A percentile compares a stretch with the other conserved stretches of the same genome.
phyloP scores from a whole-genome alignment of 2,329 filamentous ascomycete genomes.

The Helminthosporium solani region DNA sequence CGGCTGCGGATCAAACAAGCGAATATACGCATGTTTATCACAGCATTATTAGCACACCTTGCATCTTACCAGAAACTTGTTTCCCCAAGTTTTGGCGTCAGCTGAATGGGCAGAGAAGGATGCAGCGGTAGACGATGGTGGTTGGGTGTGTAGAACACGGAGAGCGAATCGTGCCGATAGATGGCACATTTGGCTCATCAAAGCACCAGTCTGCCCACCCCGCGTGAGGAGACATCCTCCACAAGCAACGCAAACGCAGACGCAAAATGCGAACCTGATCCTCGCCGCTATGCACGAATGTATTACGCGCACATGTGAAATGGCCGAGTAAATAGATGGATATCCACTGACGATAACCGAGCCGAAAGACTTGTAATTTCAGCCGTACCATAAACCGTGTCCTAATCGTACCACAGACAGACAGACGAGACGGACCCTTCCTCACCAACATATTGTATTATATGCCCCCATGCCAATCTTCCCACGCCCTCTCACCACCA shows the following conservation, averaged over 20 bases:
- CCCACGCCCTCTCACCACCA: too few relatives aligned
- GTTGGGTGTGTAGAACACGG: too few relatives aligned
- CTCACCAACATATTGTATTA: not conserved
- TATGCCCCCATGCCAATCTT: too few relatives aligned
- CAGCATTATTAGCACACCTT: slow-evolving; percentile 2
- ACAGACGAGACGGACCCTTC: too few relatives aligned
- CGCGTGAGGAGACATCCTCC: not conserved
- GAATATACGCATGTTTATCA: slow-evolving; percentile 2
- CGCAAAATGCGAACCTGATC: slow-evolving; percentile 10
- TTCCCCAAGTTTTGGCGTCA: not conserved
- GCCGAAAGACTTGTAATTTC: too few relatives aligned
- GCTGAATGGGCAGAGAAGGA: not conserved
- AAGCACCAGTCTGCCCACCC: not conserved
- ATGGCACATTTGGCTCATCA: too few relatives aligned
- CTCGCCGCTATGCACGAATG: slow-evolving; percentile 6
- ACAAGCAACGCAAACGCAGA: not conserved
- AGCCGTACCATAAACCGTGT: too few relatives aligned
- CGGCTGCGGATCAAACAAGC: not conserved
- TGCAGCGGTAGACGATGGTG: not conserved
- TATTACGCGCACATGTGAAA: not conserved
- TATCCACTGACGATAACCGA: too few relatives aligned
- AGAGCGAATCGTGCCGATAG: slow-evolving; percentile 11
- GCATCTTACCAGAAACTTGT: slow-evolving; percentile 4
- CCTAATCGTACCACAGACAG: too few relatives aligned
- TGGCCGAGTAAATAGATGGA: not conserved